Evolutionary conservation across 1,139 yeast genomes (phyloP).

Genomic region (Pneumocystis sp.): DNA sequence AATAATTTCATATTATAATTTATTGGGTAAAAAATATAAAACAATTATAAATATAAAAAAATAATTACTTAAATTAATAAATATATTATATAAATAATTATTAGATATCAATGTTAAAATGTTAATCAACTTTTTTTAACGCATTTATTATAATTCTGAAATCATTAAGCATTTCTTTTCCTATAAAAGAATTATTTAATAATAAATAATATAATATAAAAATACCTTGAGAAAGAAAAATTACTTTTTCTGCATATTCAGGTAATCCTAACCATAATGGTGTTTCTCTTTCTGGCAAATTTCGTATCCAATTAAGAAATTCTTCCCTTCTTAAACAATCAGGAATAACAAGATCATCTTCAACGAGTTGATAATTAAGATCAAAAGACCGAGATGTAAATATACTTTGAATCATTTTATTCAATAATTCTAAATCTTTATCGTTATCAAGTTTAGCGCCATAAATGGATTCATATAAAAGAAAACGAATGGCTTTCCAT

Average conservation of each 20-base stretch:
- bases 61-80: not conserved
- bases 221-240: conserved; percentile 19
- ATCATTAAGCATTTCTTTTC: not conserved
- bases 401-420: conserved; percentile 21
- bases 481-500: conserved; percentile 39
- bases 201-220: not conserved
- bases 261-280: conserved; percentile 50
- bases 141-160: not conserved
- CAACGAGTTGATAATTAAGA: conserved; percentile 26
- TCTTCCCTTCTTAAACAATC: conserved; percentile 31
- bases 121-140: not conserved
- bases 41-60: too few species aligned
- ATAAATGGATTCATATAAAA: conserved; percentile 45
- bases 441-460: conserved; percentile 55
- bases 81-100: not conserved
- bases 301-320: conserved; percentile 38
- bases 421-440: conserved; percentile 30
- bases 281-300: conserved; percentile 45
- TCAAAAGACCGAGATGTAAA: conserved; percentile 29
- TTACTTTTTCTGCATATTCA: conserved; percentile 29
- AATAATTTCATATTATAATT: too few species aligned
- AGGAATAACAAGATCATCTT: conserved; percentile 30
- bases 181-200: not conserved
- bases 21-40: too few species aligned
- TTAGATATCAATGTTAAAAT: not conserved